Base-by-base conservation (phyloP, 2,329 filamentous ascomycete genomes). In the Trichothecium roseum region DNA sequence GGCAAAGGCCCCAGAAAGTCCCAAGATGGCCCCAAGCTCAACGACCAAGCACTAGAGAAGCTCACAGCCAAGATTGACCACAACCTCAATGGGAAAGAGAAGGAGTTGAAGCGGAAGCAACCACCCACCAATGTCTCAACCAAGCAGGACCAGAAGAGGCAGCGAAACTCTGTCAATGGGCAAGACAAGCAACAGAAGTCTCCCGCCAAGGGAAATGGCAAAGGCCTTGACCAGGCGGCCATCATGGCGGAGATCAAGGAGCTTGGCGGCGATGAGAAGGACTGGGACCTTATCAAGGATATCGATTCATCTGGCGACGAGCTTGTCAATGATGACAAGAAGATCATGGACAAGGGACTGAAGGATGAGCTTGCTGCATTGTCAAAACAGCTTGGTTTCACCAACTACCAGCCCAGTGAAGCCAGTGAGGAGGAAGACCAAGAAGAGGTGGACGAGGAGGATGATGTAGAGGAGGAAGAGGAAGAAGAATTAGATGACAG, bases 251-350 rank as follows among this genome's bases (percentile, higher is more conserved):
- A 82, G 48, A 82, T 82, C 41, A 63, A 68, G 43, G 74, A 73
- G 12, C 60, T 83, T 2, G 78, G 77, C 4, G 78, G 78, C 12
- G 74, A 79, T 36, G 73, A 81, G 52, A 65, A 74, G 29, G 78
- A 82, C 42, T 52, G 79, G 30, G 69, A 74, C 26, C 64, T 82
- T 24, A 68, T 82, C 36, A 69, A 66, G 29, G 72, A 69, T 39
- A 57, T 63, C 10, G 57, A 62, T 24, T 66, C 62, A 4, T 60
- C 62, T 14, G 58, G 63, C 37, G 57, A 60, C 34, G 56, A 51
- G 15, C 47, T 50, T 29, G 44, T 41, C n/a, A 48, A 52, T 30
- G 51, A 44, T 26, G 45, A 47, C 24, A 55, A 55, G 32, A 53
- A 51, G 26, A 47, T 56, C 13, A 46, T 60, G 5, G 68, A 71